These are phyloP conservation scores for Apophysomyces elegans DNA, from an alignment of 371 early-diverging fungal species.

Conservation along the genomic window DNA sequence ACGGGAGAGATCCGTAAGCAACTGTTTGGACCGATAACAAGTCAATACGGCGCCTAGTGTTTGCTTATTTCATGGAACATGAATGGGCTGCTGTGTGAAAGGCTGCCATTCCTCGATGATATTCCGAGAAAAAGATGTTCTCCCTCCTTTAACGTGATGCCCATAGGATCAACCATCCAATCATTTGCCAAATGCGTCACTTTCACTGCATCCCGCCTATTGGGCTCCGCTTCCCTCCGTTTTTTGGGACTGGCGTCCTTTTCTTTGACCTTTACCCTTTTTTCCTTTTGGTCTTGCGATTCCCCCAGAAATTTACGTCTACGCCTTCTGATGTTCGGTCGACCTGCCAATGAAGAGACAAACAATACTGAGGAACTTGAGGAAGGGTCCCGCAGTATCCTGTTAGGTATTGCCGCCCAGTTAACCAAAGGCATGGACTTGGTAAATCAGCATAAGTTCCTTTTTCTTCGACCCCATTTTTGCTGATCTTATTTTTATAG, in stretches of 20 bases:
- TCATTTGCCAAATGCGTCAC: slow-evolving; percentile 7
- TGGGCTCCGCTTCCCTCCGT: not conserved
- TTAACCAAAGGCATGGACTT: slow-evolving; percentile 88
- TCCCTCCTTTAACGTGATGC: too few relatives aligned
- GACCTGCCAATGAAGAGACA: slow-evolving; percentile 22
- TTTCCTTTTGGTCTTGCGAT: slow-evolving; percentile 12
- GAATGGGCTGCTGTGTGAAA: too few relatives aligned
- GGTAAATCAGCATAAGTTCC: slow-evolving; percentile 20
- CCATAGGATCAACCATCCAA: too few relatives aligned
- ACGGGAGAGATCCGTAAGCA: too few relatives aligned
- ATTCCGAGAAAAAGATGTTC: too few relatives aligned
- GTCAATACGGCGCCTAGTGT: too few relatives aligned
- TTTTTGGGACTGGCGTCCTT: not conserved
- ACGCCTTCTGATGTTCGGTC: not conserved
- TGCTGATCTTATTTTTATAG: slow-evolving; percentile 14
- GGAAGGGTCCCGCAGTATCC: slow-evolving; percentile 86
- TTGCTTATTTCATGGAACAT: too few relatives aligned
- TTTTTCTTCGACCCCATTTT: slow-evolving; percentile 10
- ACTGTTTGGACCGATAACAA: too few relatives aligned
- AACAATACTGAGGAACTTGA: slow-evolving; percentile 79
- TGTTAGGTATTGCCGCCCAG: slow-evolving; percentile 84
- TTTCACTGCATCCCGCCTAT: not conserved
- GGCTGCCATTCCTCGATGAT: too few relatives aligned
- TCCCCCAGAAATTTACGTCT: slow-evolving; percentile 5
- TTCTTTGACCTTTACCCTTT: not conserved